These are phyloP conservation scores for Vigna unguiculata DNA, from an alignment of 306 rosid species.

Conservation along the genomic window DNA sequence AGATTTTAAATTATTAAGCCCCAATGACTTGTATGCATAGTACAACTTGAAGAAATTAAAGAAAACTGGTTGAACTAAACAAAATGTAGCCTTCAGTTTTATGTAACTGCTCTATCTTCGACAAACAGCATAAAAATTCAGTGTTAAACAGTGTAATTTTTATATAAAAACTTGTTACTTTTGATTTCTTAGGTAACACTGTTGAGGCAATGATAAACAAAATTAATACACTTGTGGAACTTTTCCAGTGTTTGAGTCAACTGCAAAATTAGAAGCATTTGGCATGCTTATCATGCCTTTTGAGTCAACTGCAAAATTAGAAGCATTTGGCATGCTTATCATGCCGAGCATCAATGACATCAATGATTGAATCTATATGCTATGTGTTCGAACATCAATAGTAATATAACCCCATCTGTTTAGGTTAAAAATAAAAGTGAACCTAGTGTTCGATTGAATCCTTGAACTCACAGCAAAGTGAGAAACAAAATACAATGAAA, in stretches of 20 bases:
- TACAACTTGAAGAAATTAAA: too few species aligned
- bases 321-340: conserved; percentile 20
- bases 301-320: background rate
- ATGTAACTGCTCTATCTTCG: too few species aligned
- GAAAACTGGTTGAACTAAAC: too few species aligned
- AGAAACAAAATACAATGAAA: background rate
- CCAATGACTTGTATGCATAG: too few species aligned
- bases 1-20: too few species aligned
- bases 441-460: conserved; percentile 11
- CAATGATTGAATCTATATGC: conserved; percentile 18
- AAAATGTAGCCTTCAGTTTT: too few species aligned
- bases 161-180: background rate
- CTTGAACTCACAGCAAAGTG: conserved; percentile 19
- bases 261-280: conserved; percentile 15
- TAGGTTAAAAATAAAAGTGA: conserved; percentile 13
- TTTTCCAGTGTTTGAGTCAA: too few species aligned
- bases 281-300: conserved; percentile 23
- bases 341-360: conserved; percentile 7
- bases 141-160: background rate
- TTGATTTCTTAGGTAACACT: background rate
- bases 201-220: background rate
- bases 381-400: conserved; percentile 13
- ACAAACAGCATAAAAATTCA: too few species aligned
- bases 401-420: background rate
- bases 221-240: background rate